These are phyloP conservation scores for Vitellaria paradoxa DNA, from an alignment of 179 eudicot species.

Conservation along the genomic window DNA sequence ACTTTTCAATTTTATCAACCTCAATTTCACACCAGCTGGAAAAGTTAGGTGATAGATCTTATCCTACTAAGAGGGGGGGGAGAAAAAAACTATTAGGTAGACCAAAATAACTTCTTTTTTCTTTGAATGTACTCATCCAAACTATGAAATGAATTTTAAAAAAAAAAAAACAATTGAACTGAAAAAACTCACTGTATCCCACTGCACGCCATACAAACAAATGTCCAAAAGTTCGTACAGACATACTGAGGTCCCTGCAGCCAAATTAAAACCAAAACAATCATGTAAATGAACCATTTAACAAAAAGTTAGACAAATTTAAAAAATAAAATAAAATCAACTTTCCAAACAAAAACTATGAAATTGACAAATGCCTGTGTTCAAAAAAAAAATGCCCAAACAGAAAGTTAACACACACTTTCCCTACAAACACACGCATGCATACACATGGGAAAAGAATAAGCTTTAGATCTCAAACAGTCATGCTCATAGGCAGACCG, in stretches of 20 bases:
- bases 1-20: neutral
- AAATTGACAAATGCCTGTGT: neutral
- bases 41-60: neutral
- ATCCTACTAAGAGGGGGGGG: neutral
- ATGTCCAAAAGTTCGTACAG: constrained; percentile 60
- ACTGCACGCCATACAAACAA: constrained; percentile 48
- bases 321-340: neutral
- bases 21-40: neutral
- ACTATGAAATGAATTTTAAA: neutral
- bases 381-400: neutral
- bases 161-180: neutral
- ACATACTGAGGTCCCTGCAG: constrained; percentile 89
- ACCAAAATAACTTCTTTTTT: neutral
- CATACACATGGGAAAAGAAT: neutral
- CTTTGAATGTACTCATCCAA: neutral
- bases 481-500: too few relatives aligned
- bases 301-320: neutral
- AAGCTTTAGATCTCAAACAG: neutral
- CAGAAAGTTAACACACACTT: neutral
- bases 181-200: constrained; percentile 76
- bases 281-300: neutral
- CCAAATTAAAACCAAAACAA: constrained; percentile 1
- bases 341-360: neutral
- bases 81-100: neutral
- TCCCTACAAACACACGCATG: too few relatives aligned